Percentiles rank a stretch among this genome's conserved stretches.
Evolutionary conservation across 148 eudicot genomes (phyloP).

Genomic region (Vaccinium vitisidaea): DNA sequence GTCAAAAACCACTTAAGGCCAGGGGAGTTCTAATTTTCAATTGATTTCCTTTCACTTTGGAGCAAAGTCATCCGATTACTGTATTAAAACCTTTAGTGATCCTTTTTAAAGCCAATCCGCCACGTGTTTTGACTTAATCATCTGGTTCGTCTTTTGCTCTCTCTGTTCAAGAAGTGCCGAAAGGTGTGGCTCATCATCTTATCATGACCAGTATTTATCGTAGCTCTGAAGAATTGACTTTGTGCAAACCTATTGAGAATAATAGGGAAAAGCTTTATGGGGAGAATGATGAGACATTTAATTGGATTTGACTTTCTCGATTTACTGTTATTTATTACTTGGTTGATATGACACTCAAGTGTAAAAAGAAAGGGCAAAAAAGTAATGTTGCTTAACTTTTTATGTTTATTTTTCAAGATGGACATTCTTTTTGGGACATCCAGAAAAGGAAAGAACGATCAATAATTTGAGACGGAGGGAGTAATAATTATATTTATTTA

Average conservation of each 20-base stretch:
- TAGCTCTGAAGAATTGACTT: slow-evolving; percentile 16
- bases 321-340: too few relatives aligned
- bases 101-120: slow-evolving; percentile 25
- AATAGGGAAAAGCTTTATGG: too few relatives aligned
- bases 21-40: slow-evolving; percentile 9
- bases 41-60: slow-evolving; percentile 20
- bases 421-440: too few relatives aligned
- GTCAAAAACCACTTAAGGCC: slow-evolving; percentile 5
- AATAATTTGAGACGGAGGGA: too few relatives aligned
- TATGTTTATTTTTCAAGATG: too few relatives aligned
- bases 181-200: slow-evolving; percentile 22
- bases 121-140: slow-evolving; percentile 18
- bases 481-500: too few relatives aligned
- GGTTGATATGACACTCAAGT: too few relatives aligned
- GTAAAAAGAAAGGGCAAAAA: too few relatives aligned
- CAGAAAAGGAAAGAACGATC: too few relatives aligned
- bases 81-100: slow-evolving; percentile 5
- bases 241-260: slow-evolving; percentile 2
- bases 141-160: not conserved
- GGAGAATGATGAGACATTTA: too few relatives aligned
- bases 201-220: slow-evolving; percentile 12
- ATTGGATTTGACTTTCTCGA: too few relatives aligned
- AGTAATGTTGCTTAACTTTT: too few relatives aligned
- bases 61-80: slow-evolving; percentile 10
- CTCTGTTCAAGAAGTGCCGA: slow-evolving; percentile 13